Base-by-base conservation (phyloP, 2,329 filamentous ascomycete species). In the Neophaeococcomyces mojaviensis region DNA sequence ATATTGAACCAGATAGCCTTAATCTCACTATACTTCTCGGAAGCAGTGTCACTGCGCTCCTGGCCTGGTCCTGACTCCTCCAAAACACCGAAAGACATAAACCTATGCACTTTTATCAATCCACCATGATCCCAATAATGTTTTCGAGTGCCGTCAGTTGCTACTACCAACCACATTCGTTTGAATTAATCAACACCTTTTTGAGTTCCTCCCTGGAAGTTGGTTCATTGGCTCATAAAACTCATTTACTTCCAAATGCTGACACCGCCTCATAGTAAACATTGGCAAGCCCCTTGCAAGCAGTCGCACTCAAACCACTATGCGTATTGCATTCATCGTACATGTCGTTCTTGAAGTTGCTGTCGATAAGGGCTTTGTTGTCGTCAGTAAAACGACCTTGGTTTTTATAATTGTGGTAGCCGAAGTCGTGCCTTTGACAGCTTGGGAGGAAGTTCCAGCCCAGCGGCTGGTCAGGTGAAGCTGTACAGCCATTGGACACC, bases 381-480 rank as follows among this genome's bases (percentile, higher is more conserved):
- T 51, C 58, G 5, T 62, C 58, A 2, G 64, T 69, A 58, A 78
- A 76, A 2, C 75, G 68, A 2, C 44, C 59, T 55, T 78, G 74
- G 1, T 43, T 47, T 42, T 73, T 71, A 58, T 69, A 78, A 61
- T 79, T 79, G 15, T 67, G 61, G 57, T 76, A 76, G 1, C 74
- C 74, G 57, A 79, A 79, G 55, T 79, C 76, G 49, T 79, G 76
- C 5, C 76, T 72, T 48, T 73, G 59, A 62, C 74, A 77, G 10
- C 65, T 68, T 0, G 64, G 39, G 18, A 55, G 35, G 50, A 66
- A 66, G 38, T 64, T 45, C 44, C 61, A 64, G 4, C 62, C 62
- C 3, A 58, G 48, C 1, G 60, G 63, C 8, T 59, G 55, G 20
- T 67, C 63, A 0, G 61, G 61, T 5, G 60, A 61, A 2, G 19